phyloP scores from a whole-genome alignment of 164 flowering plant species.

The Platanus orientalis region DNA sequence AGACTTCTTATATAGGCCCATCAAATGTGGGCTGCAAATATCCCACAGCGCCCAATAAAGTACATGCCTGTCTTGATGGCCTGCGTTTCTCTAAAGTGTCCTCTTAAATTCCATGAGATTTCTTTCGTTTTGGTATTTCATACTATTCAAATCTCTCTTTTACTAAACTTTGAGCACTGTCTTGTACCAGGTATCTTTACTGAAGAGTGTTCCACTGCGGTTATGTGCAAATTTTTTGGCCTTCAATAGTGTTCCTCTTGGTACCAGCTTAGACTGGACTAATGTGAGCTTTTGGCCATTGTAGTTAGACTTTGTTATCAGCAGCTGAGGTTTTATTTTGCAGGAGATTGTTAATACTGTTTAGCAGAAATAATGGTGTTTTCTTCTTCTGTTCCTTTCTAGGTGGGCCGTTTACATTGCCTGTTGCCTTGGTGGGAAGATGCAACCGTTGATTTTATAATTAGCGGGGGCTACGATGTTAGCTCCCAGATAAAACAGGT shows the following conservation, averaged over 20 bases:
- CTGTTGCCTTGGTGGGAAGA: slow-evolving; percentile 94
- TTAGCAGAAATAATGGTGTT: background rate
- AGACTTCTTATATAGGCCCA: background rate
- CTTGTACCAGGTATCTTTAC: slow-evolving; percentile 27
- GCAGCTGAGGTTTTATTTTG: too few relatives aligned
- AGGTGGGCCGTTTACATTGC: slow-evolving; percentile 93
- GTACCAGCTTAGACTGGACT: slow-evolving; percentile 24
- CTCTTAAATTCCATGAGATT: too few relatives aligned
- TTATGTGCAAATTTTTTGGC: slow-evolving; percentile 24
- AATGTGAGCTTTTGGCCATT: slow-evolving; percentile 20
- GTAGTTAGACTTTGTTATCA: slow-evolving; percentile 5
- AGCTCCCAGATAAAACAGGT: slow-evolving; percentile 55
- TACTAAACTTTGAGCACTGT: background rate
- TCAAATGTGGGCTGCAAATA: background rate
- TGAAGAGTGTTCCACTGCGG: slow-evolving; percentile 35
- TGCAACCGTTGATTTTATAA: slow-evolving; percentile 80
- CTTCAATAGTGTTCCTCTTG: slow-evolving; percentile 16
- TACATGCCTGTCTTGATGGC: background rate
- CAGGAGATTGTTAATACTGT: too few relatives aligned
- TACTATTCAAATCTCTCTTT: background rate
- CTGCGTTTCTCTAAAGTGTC: too few relatives aligned
- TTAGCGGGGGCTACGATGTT: slow-evolving; percentile 86
- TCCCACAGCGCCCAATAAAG: background rate
- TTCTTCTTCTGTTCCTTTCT: slow-evolving; percentile 11
- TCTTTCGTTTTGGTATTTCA: background rate